These are phyloP conservation scores for Picea glauca DNA, from an alignment of 75 land plant species.

Conservation along the genomic window DNA sequence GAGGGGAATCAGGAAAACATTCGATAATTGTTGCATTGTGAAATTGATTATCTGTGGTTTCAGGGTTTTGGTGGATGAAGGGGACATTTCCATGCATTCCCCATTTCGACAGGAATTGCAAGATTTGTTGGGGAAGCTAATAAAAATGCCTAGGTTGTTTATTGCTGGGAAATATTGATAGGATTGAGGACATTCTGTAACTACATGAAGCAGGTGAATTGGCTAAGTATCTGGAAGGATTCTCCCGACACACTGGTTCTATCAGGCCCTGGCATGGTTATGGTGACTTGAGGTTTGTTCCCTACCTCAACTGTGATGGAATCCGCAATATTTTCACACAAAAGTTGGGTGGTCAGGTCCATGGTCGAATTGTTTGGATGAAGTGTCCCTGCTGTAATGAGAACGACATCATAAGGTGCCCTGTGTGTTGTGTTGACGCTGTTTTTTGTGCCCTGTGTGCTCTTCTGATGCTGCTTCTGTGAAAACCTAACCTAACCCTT, in stretches of 20 bases:
- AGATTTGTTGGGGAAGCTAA: constrained; percentile 19
- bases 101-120: constrained; percentile 44
- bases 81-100: constrained; percentile 68
- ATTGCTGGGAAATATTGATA: constrained; percentile 62
- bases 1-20: constrained; percentile 53
- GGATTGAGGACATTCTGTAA: constrained; percentile 58
- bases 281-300: constrained; percentile 68
- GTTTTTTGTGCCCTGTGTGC: too few relatives aligned
- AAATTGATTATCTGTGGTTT: constrained; percentile 42
- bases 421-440: constrained; percentile 39
- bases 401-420: constrained; percentile 61
- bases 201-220: constrained; percentile 54
- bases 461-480: neutral
- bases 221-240: neutral
- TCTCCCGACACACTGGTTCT: neutral
- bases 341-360: neutral
- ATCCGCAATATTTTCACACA: constrained; percentile 58
- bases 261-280: constrained; percentile 30
- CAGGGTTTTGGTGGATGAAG: constrained; percentile 50
- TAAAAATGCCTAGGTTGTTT: constrained; percentile 46
- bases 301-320: constrained; percentile 62
- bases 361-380: constrained; percentile 21
- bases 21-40: constrained; percentile 52
- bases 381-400: constrained; percentile 71
- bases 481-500: too few relatives aligned